Evolutionary conservation across 2,329 filamentous ascomycete genomes (phyloP), one percentile per base, ranked within the genome.

Genomic region (Basipetospora chlamydospora): DNA sequence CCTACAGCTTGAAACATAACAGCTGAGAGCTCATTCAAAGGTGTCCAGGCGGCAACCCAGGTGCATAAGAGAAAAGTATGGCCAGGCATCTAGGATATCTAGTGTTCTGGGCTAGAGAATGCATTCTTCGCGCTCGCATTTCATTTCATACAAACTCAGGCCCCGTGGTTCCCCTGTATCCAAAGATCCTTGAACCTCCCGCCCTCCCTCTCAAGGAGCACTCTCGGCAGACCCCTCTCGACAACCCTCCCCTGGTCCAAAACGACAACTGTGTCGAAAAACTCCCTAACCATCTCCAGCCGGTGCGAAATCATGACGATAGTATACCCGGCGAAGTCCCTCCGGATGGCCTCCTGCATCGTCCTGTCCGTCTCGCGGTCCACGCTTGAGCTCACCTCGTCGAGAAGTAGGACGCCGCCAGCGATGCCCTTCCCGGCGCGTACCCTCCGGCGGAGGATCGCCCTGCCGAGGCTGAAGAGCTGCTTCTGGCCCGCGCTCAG

Each of bases 401-500:
- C 61, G 3, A 65, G 48, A 3, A 65, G 31, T 10, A 64, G 33
- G 0, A 63, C 39, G 0, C 50, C 51, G 12, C 47, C 49, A 7
- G 39, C 39, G 18, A 3, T 12, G 5, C 36, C 39, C 42, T 67
- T 62, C 2, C 23, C 22, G 13, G 15, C 15, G 10, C 25, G 12
- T 21, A 65, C 56, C 15, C 55, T 40, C 3, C 50, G 43, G 4
- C 65, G 55, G 6, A 80, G 50, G 15, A 79, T 59, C 0, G 72
- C 75, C 0, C 74, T 54, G 0, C 69, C 74, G 1, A 81, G 60
- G 42, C 66, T 73, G 44, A 81, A 76, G 0, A 80, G 59, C 46
- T 80, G 76, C 29, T 64, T 65, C 49, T 80, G 75, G 0, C 77
- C 77, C 23, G 67, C 64, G 4, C 63, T 67, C 5, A 76, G 55